A percentile compares a stretch with the other conserved stretches of the same genome.
These are phyloP conservation scores for Glomus cerebriforme DNA, from an alignment of 192 early-diverging fungal species.

Conservation along the genomic window DNA sequence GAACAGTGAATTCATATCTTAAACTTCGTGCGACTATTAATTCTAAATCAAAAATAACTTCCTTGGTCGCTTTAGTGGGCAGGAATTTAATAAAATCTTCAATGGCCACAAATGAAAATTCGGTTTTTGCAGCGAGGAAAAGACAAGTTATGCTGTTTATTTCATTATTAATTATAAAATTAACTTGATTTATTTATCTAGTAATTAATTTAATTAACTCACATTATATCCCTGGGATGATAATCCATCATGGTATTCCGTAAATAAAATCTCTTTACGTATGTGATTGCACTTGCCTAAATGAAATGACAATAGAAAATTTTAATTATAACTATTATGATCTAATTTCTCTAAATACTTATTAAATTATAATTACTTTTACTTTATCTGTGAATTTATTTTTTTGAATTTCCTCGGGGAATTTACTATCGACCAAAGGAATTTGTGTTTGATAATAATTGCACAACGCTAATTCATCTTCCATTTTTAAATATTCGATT, in stretches of 20 bases:
- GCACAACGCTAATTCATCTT: conserved; percentile 57
- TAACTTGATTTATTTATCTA: background rate
- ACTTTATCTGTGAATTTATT: conserved; percentile 15
- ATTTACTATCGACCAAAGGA: background rate
- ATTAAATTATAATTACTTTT: background rate
- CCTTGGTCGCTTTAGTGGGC: conserved; percentile 39
- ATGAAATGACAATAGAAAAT: background rate
- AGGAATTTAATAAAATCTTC: conserved; percentile 66
- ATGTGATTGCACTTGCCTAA: conserved; percentile 78
- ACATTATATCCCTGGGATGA: conserved; percentile 77
- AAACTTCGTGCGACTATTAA: conserved; percentile 71
- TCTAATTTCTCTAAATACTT: too few relatives aligned
- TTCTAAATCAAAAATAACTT: conserved; percentile 40
- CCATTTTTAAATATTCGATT: conserved; percentile 46
- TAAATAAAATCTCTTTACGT: conserved; percentile 80
- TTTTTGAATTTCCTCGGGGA: background rate
- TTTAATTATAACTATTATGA: too few relatives aligned
- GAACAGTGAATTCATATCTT: conserved; percentile 72
- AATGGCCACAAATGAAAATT: conserved; percentile 71
- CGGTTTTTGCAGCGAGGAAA: conserved; percentile 76
- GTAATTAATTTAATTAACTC: background rate
- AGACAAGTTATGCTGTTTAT: conserved; percentile 63
- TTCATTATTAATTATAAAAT: background rate
- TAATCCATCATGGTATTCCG: conserved; percentile 82
- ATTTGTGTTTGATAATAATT: conserved; percentile 58